These are phyloP conservation scores for Mycosphaerella arachidis DNA, from an alignment of 2,329 filamentous ascomycete species.

Conservation along the genomic window DNA sequence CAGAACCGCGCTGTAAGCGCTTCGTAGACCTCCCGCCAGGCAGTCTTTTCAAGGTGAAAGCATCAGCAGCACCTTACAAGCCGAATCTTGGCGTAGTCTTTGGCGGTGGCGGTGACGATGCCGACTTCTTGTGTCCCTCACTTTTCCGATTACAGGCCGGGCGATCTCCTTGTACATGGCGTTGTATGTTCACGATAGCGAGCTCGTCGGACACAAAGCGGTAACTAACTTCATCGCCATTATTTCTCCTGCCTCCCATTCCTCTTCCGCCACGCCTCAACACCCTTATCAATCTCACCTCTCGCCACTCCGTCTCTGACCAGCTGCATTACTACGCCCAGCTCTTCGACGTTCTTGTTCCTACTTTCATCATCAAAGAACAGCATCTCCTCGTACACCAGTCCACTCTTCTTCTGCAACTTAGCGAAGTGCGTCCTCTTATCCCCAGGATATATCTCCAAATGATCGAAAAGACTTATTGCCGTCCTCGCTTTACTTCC, in stretches of 20 bases:
- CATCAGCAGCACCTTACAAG: too few relatives aligned
- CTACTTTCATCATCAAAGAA: slow-evolving; percentile 93
- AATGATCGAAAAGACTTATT: slow-evolving; percentile 39
- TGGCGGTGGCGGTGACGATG: too few relatives aligned
- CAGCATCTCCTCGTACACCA: slow-evolving; percentile 78
- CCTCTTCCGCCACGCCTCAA: slow-evolving; percentile 74
- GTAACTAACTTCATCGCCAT: too few relatives aligned
- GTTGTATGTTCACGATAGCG: too few relatives aligned
- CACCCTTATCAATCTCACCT: slow-evolving; percentile 72
- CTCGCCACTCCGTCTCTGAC: slow-evolving; percentile 74
- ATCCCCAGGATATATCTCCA: slow-evolving; percentile 65
- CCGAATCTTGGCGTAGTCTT: too few relatives aligned
- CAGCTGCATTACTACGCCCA: slow-evolving; percentile 81
- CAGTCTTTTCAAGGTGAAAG: too few relatives aligned
- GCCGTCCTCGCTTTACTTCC: slow-evolving; percentile 22
- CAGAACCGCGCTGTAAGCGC: too few relatives aligned
- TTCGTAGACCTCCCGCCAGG: too few relatives aligned
- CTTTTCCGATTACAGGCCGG: too few relatives aligned
- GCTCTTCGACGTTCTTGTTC: slow-evolving; percentile 73
- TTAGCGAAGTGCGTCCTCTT: slow-evolving; percentile 83
- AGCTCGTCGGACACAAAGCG: too few relatives aligned
- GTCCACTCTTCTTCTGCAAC: slow-evolving; percentile 64
- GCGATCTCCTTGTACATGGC: too few relatives aligned
- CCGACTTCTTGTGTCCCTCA: too few relatives aligned
- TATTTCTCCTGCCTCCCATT: slow-evolving; percentile 45